Evolutionary conservation across 805 yeast species (phyloP).

Genomic region (Nakazawaea peltata): DNA sequence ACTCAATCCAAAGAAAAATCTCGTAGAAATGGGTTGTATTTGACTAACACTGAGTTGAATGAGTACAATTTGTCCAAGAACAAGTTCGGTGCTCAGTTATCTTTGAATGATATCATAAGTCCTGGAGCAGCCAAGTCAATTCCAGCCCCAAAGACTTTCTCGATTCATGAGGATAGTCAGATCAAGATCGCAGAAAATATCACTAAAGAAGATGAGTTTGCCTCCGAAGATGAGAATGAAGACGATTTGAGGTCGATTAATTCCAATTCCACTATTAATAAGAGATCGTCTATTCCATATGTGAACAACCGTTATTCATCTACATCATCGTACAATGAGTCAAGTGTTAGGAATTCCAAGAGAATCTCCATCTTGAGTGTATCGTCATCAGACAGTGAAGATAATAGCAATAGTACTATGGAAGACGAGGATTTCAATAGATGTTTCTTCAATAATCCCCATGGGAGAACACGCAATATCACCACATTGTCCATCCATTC

Average conservation of each 20-base stretch:
- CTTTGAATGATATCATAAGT: slow-evolving; percentile 8
- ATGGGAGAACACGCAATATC: slow-evolving; percentile 4
- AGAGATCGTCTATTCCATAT: slow-evolving; percentile 8
- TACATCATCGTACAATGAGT: slow-evolving; percentile 2
- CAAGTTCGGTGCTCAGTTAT: slow-evolving; percentile 9
- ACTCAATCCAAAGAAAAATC: no score
- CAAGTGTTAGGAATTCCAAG: slow-evolving; percentile 8
- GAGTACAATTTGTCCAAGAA: slow-evolving; percentile 3
- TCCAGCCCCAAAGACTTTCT: neutral
- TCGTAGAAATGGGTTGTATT: slow-evolving; percentile 9
- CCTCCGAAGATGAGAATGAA: slow-evolving; percentile 4
- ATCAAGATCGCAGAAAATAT: neutral
- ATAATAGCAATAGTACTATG: neutral
- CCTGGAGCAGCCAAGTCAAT: neutral
- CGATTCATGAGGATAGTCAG: neutral
- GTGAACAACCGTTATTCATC: slow-evolving; percentile 4
- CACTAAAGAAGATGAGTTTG: no score
- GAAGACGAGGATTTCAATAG: slow-evolving; percentile 7
- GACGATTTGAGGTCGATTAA: slow-evolving; percentile 1
- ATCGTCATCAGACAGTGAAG: slow-evolving; percentile 1
- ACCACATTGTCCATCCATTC: slow-evolving; percentile 8
- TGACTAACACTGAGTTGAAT: slow-evolving; percentile 2
- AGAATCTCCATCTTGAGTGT: slow-evolving; percentile 3
- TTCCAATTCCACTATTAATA: slow-evolving; percentile 5
- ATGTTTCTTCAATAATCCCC: slow-evolving; percentile 8